These are phyloP conservation scores for Hypoxylon rickii DNA, from an alignment of 495 filamentous ascomycete genomes.

Conservation along the genomic window DNA sequence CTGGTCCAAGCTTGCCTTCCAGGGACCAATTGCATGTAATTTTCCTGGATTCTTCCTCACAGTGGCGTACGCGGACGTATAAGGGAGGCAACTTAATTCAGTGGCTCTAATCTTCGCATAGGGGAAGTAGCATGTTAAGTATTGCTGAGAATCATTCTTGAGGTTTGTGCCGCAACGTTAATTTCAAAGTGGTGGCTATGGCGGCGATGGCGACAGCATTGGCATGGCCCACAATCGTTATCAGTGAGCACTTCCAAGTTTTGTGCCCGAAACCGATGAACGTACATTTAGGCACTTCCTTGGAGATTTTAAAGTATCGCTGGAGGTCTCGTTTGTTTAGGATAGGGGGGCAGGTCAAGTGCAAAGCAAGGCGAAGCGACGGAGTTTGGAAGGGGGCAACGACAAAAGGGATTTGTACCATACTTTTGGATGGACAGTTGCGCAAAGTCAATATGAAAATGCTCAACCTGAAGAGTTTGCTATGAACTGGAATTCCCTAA, in stretches of 20 bases:
- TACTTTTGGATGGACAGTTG: too few relatives aligned
- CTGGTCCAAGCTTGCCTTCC: neutral
- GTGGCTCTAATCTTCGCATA: neutral
- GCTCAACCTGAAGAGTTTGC: slow-evolving; percentile 4
- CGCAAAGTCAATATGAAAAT: slow-evolving; percentile 27
- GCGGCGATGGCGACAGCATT: too few relatives aligned
- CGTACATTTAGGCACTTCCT: too few relatives aligned
- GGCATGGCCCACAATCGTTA: slow-evolving; percentile 5
- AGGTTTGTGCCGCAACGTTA: slow-evolving; percentile 4
- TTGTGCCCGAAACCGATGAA: too few relatives aligned
- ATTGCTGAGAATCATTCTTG: neutral
- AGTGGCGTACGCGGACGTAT: slow-evolving; percentile 1
- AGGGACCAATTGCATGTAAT: neutral
- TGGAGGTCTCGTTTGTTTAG: slow-evolving; percentile 3
- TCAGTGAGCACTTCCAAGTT: too few relatives aligned
- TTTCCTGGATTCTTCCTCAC: neutral
- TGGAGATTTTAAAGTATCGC: neutral
- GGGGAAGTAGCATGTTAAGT: neutral
- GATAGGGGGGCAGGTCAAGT: neutral
- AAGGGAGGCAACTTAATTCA: neutral
- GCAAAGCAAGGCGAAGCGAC: neutral
- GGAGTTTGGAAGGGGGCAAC: slow-evolving; percentile 22
- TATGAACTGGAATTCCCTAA: slow-evolving; percentile 18
- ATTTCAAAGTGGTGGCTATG: slow-evolving; percentile 6
- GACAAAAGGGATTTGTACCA: slow-evolving; percentile 29